Evolutionary conservation across 2,329 filamentous ascomycete species (phyloP).

Genomic region (Aspergillus sp.): DNA sequence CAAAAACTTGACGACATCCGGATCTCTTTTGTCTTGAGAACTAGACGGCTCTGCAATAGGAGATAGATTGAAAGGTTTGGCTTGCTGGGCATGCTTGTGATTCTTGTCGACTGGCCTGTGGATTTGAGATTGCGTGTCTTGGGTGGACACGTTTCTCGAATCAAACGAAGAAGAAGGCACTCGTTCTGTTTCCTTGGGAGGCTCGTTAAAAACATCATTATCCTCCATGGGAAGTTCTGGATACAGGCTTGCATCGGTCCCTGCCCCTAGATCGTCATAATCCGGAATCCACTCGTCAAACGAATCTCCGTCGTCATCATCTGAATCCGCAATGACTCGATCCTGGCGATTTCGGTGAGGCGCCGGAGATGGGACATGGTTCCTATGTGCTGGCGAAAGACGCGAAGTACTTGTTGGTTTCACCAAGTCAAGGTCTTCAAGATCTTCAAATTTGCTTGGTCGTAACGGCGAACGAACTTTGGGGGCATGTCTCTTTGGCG

Average conservation of each 20-base stretch:
- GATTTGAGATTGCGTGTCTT: neutral
- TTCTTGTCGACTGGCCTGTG: neutral
- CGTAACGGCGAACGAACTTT: slow-evolving; percentile 18
- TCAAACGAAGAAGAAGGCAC: neutral
- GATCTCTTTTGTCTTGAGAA: slow-evolving; percentile 11
- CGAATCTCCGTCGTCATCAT: slow-evolving; percentile 26
- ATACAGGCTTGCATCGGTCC: slow-evolving; percentile 23
- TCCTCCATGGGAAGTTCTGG: slow-evolving; percentile 23
- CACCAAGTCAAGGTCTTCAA: neutral
- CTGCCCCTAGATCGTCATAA: slow-evolving; percentile 13
- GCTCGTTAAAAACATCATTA: slow-evolving; percentile 1
- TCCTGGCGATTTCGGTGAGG: slow-evolving; percentile 6
- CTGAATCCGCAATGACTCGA: slow-evolving; percentile 30
- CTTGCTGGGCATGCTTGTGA: neutral
- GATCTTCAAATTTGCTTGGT: slow-evolving; percentile 2
- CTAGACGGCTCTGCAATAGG: slow-evolving; percentile 9
- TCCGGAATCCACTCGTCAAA: slow-evolving; percentile 20
- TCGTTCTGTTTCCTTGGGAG: neutral
- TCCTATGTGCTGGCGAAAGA: slow-evolving; percentile 1
- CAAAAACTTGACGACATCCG: slow-evolving; percentile 27
- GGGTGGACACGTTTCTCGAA: slow-evolving; percentile 1
- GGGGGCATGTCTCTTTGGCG: slow-evolving; percentile 23
- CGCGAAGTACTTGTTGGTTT: too few relatives aligned
- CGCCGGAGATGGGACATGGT: slow-evolving; percentile 2
- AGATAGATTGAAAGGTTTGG: slow-evolving; percentile 9